Conservation (phyloP, 805 yeast species). For the Blastobotrys americana region DNA sequence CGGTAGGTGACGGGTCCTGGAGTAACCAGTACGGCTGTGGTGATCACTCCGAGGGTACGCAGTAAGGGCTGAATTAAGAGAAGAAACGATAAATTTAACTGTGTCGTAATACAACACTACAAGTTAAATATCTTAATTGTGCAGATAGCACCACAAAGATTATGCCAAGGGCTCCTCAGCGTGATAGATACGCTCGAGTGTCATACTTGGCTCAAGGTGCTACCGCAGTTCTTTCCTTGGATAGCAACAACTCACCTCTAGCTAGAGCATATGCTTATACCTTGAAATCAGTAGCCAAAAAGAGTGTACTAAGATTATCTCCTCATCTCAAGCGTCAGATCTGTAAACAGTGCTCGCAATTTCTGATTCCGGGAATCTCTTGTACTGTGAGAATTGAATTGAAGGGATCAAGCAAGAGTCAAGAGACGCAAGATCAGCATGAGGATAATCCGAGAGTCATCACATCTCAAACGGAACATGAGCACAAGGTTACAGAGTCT, state of each 20-base stretch:
- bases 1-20: background rate
- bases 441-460: too few species aligned
- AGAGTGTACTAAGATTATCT: conserved; percentile 55
- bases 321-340: conserved; percentile 49
- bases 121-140: background rate
- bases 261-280: conserved; percentile 50
- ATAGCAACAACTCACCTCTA: conserved; percentile 30
- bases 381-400: conserved; percentile 32
- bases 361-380: conserved; percentile 44
- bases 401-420: background rate
- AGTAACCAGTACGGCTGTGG: too few species aligned
- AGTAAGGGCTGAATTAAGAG: too few species aligned
- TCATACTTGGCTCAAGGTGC: conserved; percentile 32
- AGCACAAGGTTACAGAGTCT: too few species aligned
- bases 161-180: conserved; percentile 35
- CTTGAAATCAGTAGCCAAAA: conserved; percentile 56
- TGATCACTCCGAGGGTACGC: too few species aligned
- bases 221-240: conserved; percentile 21
- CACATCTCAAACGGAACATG: too few species aligned
- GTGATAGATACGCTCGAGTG: conserved; percentile 23
- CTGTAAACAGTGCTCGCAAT: conserved; percentile 59
- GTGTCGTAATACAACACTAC: background rate
- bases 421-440: too few species aligned
- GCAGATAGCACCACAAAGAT: background rate
- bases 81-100: background rate